Evolutionary conservation across 2,329 filamentous ascomycete species (phyloP).

Genomic region (Botrytis hyacinthi): DNA sequence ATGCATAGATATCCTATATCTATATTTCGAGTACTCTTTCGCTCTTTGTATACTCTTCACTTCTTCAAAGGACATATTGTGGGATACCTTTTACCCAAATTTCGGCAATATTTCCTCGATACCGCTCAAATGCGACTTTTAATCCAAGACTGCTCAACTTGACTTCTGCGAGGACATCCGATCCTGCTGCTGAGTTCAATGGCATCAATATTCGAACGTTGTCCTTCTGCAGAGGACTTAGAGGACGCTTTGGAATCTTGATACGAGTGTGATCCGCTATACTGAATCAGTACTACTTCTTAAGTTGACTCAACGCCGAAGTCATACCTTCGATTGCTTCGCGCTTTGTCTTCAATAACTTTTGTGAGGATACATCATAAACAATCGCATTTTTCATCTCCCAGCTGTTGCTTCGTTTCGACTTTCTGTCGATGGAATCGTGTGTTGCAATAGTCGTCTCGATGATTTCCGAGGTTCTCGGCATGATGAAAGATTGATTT

Average conservation of each 20-base stretch:
- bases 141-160: conserved; percentile 17
- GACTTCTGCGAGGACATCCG: conserved; percentile 3
- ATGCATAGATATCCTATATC: neutral
- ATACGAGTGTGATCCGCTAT: conserved; percentile 1
- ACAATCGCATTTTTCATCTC: conserved; percentile 1
- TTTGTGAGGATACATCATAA: conserved; percentile 13
- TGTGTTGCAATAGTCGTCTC: neutral
- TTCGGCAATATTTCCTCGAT: conserved; percentile 9
- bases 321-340: conserved; percentile 1
- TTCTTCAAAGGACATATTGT: neutral
- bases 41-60: neutral
- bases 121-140: conserved; percentile 4
- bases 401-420: conserved; percentile 11
- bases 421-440: neutral
- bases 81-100: conserved; percentile 12
- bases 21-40: neutral
- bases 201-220: conserved; percentile 2
- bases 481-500: neutral
- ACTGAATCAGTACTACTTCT: neutral
- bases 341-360: neutral
- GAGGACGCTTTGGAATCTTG: neutral
- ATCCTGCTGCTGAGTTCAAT: conserved; percentile 6
- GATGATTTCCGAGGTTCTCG: too few relatives aligned
- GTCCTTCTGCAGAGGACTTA: conserved; percentile 2
- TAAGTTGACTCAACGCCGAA: neutral